These are phyloP conservation scores for Nothopassalora personata DNA, from an alignment of 2,329 filamentous ascomycete genomes.

Conservation along the genomic window DNA sequence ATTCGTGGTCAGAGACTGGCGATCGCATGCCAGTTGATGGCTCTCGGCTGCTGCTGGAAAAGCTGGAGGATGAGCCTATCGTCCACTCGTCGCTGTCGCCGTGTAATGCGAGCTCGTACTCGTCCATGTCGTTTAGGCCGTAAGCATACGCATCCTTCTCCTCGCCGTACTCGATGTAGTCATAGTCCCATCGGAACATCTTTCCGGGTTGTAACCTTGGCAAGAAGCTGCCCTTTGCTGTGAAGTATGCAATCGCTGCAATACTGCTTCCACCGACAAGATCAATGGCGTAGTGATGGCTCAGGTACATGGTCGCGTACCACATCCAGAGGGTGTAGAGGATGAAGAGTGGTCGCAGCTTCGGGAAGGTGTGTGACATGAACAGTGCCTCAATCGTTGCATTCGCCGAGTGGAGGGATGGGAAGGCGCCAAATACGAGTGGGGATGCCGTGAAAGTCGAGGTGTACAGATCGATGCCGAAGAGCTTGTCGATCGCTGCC, in stretches of 20 bases:
- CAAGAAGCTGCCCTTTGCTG: constrained; percentile 72
- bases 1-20: constrained; percentile 52
- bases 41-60: constrained; percentile 61
- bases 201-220: constrained; percentile 80
- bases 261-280: constrained; percentile 74
- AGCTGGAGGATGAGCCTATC: constrained; percentile 72
- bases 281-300: constrained; percentile 94
- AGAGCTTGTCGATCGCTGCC: constrained; percentile 80
- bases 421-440: constrained; percentile 91
- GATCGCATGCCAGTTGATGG: constrained; percentile 46
- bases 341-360: constrained; percentile 71
- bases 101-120: constrained; percentile 47
- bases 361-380: constrained; percentile 87
- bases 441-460: constrained; percentile 86
- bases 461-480: constrained; percentile 88
- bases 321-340: constrained; percentile 88
- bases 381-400: constrained; percentile 87
- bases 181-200: constrained; percentile 88
- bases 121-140: constrained; percentile 50
- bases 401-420: constrained; percentile 83
- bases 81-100: constrained; percentile 83
- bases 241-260: constrained; percentile 65
- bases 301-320: constrained; percentile 98
- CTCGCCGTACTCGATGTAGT: constrained; percentile 83
- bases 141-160: constrained; percentile 46